Evolutionary conservation across 2,329 filamentous ascomycete genomes (phyloP).

Genomic region (Chaetomium globosum): DNA sequence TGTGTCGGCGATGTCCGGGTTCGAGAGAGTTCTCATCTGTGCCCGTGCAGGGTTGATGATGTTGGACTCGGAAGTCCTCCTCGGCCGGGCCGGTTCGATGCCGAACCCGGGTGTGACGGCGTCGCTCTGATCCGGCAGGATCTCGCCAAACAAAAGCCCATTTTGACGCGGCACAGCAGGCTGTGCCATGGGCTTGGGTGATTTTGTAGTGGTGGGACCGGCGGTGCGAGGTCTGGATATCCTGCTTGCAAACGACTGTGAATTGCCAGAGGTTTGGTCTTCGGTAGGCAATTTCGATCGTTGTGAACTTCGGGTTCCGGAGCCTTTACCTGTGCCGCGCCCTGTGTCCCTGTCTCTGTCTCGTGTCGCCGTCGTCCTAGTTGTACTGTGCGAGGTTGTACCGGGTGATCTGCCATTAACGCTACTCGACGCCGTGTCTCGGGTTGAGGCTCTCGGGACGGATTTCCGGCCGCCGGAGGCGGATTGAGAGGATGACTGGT

Average conservation of each 20-base stretch:
- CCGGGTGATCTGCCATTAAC: slow-evolving; percentile 43
- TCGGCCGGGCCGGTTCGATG: slow-evolving; percentile 56
- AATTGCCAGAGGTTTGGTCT: slow-evolving; percentile 56
- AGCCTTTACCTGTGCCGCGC: slow-evolving; percentile 38
- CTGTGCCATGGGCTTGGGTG: slow-evolving; percentile 51
- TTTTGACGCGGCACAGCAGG: slow-evolving; percentile 45
- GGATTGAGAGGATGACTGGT: slow-evolving; percentile 30
- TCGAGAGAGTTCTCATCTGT: slow-evolving; percentile 59
- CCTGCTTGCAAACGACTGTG: slow-evolving; percentile 63
- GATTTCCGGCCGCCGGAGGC: slow-evolving; percentile 44
- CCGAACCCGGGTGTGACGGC: slow-evolving; percentile 60
- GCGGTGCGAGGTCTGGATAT: slow-evolving; percentile 55
- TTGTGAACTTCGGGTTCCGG: slow-evolving; percentile 45
- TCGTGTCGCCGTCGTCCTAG: slow-evolving; percentile 45
- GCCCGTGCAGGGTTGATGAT: slow-evolving; percentile 54
- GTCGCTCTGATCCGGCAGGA: slow-evolving; percentile 62
- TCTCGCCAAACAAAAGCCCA: slow-evolving; percentile 73
- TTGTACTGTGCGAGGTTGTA: slow-evolving; percentile 47
- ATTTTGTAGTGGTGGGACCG: slow-evolving; percentile 42
- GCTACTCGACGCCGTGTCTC: slow-evolving; percentile 40
- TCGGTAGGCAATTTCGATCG: slow-evolving; percentile 53
- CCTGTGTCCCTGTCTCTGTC: slow-evolving; percentile 34
- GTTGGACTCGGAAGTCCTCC: slow-evolving; percentile 73
- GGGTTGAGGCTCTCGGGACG: slow-evolving; percentile 41
- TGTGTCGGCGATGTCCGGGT: slow-evolving; percentile 56